Evolutionary conservation across 106 monocot species (phyloP), one percentile per base, ranked within the genome.

Genomic region (Chionographis japonica): DNA sequence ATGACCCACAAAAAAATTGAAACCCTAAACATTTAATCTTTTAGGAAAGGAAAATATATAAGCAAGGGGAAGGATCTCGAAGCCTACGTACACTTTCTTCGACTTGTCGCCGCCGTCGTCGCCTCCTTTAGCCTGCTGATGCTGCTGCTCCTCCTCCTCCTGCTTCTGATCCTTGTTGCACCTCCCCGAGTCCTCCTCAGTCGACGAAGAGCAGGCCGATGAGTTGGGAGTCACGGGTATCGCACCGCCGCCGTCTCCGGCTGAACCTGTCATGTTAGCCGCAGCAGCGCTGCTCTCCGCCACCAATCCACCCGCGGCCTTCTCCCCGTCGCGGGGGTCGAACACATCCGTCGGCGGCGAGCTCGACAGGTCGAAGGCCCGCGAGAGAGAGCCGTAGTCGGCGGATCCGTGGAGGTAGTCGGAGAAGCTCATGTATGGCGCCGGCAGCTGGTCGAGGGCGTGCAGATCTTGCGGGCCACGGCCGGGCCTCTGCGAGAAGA

Each of bases 61-160:
- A 59, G 37, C 38, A 12, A 62, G 15, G 50, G 55, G 41, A 64
- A 38, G n/a, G 27, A 27, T 27, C 27, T 27, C 1, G 18, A 12
- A 68, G 56, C 83, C 40, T 86, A 89, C 83, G 36, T 86, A 89
- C 90, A 68, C 68, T 84, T 85, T 85, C 73, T 87, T 87, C 14
- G 74, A 74, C 63, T 83, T 82, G 13, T 74, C 75, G 50, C 51
- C 80, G 56, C 68, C 86, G 7, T 64, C 81, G 56, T 62, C 61
- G 0, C n/a, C 55, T 9, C 20, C 61, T 15, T 53, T 52, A 3
- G 41, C 53, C 40, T 67, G 55, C 10, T 40, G 17, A 3, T 67
- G 50, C 37, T 75, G 75, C 12, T 40, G 63, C 52, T 40, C 62
- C 38, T 59, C 76, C 52, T 72, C 68, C 6, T 72, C 58, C 40